phyloP scores from a whole-genome alignment of 2,329 filamentous ascomycete species.

The Cercospora canescens region DNA sequence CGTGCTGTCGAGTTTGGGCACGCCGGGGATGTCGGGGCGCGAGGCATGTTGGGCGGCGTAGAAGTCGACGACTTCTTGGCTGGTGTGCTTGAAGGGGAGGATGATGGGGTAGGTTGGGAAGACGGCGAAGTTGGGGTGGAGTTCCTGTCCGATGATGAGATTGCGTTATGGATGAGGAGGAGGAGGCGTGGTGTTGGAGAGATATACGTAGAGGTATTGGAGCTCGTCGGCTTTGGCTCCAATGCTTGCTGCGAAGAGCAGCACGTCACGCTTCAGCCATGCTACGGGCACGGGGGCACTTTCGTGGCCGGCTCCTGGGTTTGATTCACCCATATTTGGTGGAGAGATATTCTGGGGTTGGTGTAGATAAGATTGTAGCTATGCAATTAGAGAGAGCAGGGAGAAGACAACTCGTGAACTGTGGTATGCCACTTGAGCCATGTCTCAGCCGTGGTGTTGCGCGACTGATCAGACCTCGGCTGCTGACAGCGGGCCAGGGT shows the following conservation, averaged over 20 bases:
- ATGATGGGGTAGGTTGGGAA: constrained; percentile 89
- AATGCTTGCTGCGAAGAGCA: constrained; percentile 90
- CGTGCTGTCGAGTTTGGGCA: constrained; percentile 73
- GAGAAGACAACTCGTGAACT: neutral
- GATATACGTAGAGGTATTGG: constrained; percentile 89
- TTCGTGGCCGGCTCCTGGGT: constrained; percentile 69
- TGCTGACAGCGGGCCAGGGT: neutral
- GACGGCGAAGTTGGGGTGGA: constrained; percentile 80
- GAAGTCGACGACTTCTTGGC: constrained; percentile 70
- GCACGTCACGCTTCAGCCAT: constrained; percentile 70
- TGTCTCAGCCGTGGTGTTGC: neutral
- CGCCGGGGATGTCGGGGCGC: constrained; percentile 63
- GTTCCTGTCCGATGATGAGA: too few species aligned
- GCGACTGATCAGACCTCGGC: constrained; percentile 7
- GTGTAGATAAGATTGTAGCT: neutral
- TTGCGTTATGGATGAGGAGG: too few species aligned
- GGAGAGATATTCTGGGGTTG: neutral
- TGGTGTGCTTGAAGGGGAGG: constrained; percentile 77
- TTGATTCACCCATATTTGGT: constrained; percentile 21
- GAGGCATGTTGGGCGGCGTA: constrained; percentile 61
- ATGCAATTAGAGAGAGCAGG: neutral
- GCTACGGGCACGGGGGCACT: constrained; percentile 74
- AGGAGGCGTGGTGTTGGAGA: constrained; percentile 69
- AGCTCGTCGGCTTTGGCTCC: constrained; percentile 83
- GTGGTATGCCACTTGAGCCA: neutral